phyloP scores from a whole-genome alignment of 495 filamentous ascomycete genomes.

The Podospora pseudoanserina region DNA sequence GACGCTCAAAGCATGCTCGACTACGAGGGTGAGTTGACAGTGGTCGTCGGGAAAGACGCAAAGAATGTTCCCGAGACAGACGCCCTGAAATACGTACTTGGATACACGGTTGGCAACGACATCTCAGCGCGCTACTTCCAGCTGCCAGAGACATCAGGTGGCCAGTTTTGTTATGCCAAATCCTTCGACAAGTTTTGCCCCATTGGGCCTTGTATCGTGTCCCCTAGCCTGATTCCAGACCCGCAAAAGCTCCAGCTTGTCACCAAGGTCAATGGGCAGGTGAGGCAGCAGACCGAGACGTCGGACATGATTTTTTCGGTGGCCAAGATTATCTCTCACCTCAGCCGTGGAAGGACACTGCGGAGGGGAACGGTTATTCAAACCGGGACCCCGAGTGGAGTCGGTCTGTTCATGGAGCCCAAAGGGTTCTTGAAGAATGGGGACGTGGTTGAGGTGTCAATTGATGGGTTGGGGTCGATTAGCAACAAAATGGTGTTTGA shows the following conservation, averaged over 20 bases:
- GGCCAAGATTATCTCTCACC: conserved; percentile 3
- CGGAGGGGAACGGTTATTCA: conserved; percentile 34
- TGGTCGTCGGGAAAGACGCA: conserved; percentile 37
- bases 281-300: conserved; percentile 2
- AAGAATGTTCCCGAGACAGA: conserved; percentile 36
- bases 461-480: conserved; percentile 32
- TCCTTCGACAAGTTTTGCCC: conserved; percentile 40
- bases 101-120: conserved; percentile 35
- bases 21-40: conserved; percentile 38
- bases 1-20: conserved; percentile 46
- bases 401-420: conserved; percentile 53
- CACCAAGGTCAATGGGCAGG: conserved; percentile 10
- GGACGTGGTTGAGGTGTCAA: conserved; percentile 57
- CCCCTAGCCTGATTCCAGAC: background rate
- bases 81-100: conserved; percentile 32
- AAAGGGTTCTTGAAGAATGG: conserved; percentile 55
- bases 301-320: conserved; percentile 10
- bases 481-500: conserved; percentile 40
- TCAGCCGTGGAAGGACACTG: conserved; percentile 38
- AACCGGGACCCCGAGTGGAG: conserved; percentile 42
- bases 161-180: conserved; percentile 32
- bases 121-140: conserved; percentile 18
- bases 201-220: conserved; percentile 38
- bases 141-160: conserved; percentile 13
- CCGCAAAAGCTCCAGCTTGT: background rate